Evolutionary conservation across 257 asterid genomes (phyloP), one percentile per base, ranked within the genome.

Genomic region (Lycium ferocissimum): DNA sequence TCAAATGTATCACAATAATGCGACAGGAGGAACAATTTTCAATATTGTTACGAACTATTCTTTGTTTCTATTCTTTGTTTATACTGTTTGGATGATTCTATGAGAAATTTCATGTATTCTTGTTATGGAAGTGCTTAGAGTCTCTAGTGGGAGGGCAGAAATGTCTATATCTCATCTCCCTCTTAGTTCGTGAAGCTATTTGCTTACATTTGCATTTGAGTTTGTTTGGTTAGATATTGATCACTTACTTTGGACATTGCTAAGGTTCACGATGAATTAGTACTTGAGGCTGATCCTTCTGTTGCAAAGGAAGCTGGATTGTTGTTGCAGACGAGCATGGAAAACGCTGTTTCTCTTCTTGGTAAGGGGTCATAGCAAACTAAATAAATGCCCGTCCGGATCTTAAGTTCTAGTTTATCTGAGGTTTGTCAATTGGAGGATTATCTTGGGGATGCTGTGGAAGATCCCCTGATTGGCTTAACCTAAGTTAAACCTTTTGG

Each of bases 241-340:
- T n/a, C 85, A 26, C 63, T 76, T 76, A 62, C 63, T 76, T 75
- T 1, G 47, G 45, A 76, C 62, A 83, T 10, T 81, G 35, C 82
- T 83, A 79, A 96, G 99, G 98, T 94, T 80, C 99, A 96, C 79
- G 99, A 94, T 91, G 99, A 96, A 91, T 90, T 96, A 58, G 95
- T 96, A 72, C 84, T 96, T 89, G 98, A 96, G 89, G 94, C 96
- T 75, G 97, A 94, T 89, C 91, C 93, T 70, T 89, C 90, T 56
- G 90, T 94, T 75, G 91, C 91, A 70, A 96, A 90, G 91, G 98
- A 96, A 90, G 98, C 98, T 83, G 98, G 90, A 56, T 85, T 88
- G 84, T 85, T 96, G 91, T 95, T 94, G 82, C 92, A 51, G 86
- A 89, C 87, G 80, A 91, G 97, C 93, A 96, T 96, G 98, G 99